A percentile compares a stretch with the other conserved stretches of the same genome.
phyloP scores from a whole-genome alignment of 2,329 filamentous ascomycete species.

The Aspergillus neotritici region DNA sequence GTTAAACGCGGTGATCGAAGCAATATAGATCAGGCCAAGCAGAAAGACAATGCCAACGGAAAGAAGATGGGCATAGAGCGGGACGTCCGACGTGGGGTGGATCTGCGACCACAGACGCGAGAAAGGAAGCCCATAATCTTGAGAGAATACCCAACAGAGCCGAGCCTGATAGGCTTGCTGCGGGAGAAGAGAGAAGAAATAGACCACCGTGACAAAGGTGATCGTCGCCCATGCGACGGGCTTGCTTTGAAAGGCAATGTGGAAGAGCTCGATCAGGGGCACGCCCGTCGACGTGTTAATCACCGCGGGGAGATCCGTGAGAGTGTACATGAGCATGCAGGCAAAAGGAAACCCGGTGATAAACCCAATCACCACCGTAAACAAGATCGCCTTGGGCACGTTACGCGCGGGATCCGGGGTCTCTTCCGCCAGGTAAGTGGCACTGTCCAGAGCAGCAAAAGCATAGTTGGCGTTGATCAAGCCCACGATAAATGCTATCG shows the following conservation, averaged over 20 bases:
- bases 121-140: slow-evolving; percentile 46
- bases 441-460: slow-evolving; percentile 48
- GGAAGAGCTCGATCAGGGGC: slow-evolving; percentile 46
- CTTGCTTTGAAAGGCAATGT: slow-evolving; percentile 39
- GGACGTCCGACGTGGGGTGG: slow-evolving; percentile 40
- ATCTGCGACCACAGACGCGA: slow-evolving; percentile 39
- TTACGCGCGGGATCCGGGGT: slow-evolving; percentile 45
- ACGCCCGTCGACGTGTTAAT: slow-evolving; percentile 40
- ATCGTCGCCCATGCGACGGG: slow-evolving; percentile 45
- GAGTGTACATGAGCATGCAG: slow-evolving; percentile 45
- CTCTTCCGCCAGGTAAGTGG: slow-evolving; percentile 50
- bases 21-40: slow-evolving; percentile 46
- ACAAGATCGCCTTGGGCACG: slow-evolving; percentile 49
- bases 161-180: slow-evolving; percentile 49
- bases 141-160: slow-evolving; percentile 49
- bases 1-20: slow-evolving; percentile 39
- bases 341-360: slow-evolving; percentile 45
- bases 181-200: slow-evolving; percentile 44
- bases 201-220: slow-evolving; percentile 44
- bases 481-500: slow-evolving; percentile 50
- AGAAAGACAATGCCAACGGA: slow-evolving; percentile 44
- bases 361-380: slow-evolving; percentile 41
- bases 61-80: slow-evolving; percentile 41
- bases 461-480: slow-evolving; percentile 50
- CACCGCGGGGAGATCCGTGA: slow-evolving; percentile 41